Evolutionary conservation across 495 filamentous ascomycete genomes (phyloP), one percentile per base, ranked within the genome.

Genomic region (Geopyxis carbonaria): DNA sequence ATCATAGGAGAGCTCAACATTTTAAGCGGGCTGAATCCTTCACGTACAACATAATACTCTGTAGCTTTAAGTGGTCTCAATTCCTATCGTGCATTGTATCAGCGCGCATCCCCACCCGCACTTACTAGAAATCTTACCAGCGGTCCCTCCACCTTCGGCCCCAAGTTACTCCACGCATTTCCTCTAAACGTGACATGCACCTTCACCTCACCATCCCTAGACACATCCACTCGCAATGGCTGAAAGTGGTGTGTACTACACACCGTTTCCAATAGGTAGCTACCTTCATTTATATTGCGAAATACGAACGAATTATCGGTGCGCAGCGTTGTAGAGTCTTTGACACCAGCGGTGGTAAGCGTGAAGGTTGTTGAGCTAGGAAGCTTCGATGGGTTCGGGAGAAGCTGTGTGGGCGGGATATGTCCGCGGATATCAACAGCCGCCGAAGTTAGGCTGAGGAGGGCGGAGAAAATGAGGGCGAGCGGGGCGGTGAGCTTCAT

Each of bases 1-100:
- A 97, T 92, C 80, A 95, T 95, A 2, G 89, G 89, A 52, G 78
- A 93, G 60, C 81, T 80, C 48, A 95, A 65, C 29, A 95, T 71
- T 45, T 69, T 66, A 39, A 93, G 45, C 5, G 73, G 68, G 14
- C 39, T 48, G 42, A 56, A 56, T 25, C 53, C 37, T 51, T 57
- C 46, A 48, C 59, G 59, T 39, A 30, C 14, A 6, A 46, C 22
- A 22, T 45, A 57, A 25, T 50, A 49, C 18, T 54, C 46, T 22
- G 41, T 42, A 20, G 27, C 15, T 13, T 38, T 44, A 5, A 46
- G 31, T 10, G 53, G 47, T 14, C 42, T 37, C n/a, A 55, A 38
- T 16, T 50, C 40, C 9, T 67, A 69, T 15, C 15, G 27, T n/a
- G 27, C 11, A 15, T 15, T 30, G 48, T 69, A 63, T 68, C 34